Conservation (phyloP, 129 eudicot species). For the Sambucus nigra region DNA sequence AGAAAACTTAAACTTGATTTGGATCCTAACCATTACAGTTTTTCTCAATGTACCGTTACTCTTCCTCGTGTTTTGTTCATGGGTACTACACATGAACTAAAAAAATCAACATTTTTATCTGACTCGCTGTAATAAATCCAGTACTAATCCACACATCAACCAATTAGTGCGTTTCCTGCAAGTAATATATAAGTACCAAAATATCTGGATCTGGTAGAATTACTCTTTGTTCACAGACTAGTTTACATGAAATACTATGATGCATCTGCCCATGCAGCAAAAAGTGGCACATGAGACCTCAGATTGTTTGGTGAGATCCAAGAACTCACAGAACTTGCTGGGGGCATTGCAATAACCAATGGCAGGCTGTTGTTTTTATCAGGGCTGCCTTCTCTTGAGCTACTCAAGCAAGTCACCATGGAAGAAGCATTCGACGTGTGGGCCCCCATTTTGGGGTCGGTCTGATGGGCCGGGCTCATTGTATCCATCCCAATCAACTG, state of each 20-base stretch:
- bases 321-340: constrained; percentile 18
- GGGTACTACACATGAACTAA: no score
- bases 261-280: constrained; percentile 80
- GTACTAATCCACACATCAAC: constrained; percentile 1
- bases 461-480: constrained; percentile 18
- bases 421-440: constrained; percentile 53
- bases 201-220: no score
- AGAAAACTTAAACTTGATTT: no score
- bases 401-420: constrained; percentile 50
- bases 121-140: no score
- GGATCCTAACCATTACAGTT: no score
- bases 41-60: no score
- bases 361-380: constrained; percentile 46
- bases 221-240: no score
- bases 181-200: no score
- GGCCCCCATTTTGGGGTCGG: constrained; percentile 33
- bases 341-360: constrained; percentile 40
- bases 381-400: constrained; percentile 81
- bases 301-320: constrained; percentile 57
- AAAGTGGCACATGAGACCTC: constrained; percentile 60
- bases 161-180: not conserved
- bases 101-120: no score
- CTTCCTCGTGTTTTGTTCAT: no score
- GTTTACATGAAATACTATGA: no score
- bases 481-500: constrained; percentile 16